Conservation (phyloP, 768 basidiomycete species). For the Heimioporus sp. region DNA sequence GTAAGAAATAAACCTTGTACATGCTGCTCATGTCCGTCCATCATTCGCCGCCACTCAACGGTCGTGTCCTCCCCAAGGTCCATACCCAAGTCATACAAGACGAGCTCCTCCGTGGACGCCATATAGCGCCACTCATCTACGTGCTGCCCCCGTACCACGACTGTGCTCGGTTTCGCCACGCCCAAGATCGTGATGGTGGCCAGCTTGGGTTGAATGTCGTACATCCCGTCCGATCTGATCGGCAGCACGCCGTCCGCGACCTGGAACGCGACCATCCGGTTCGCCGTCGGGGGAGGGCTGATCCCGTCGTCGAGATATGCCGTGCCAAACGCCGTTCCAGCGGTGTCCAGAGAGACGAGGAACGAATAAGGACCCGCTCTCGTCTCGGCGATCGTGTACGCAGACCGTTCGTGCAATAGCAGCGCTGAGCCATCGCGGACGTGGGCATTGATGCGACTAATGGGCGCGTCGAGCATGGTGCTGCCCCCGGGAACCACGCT, state of each 20-base stretch:
- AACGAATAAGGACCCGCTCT: constrained; percentile 56
- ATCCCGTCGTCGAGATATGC: constrained; percentile 68
- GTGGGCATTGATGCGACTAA: constrained; percentile 73
- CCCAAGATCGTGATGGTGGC: constrained; percentile 56
- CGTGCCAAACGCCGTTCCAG: constrained; percentile 52
- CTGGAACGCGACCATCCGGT: constrained; percentile 45
- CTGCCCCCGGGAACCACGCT: constrained; percentile 37
- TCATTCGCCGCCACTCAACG: constrained; percentile 29
- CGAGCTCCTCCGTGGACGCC: constrained; percentile 38
- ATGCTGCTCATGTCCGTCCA: not conserved
- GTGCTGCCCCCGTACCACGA: constrained; percentile 38
- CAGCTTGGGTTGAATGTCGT: constrained; percentile 41
- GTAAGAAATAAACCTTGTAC: too few species aligned
- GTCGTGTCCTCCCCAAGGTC: constrained; percentile 41
- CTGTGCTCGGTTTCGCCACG: constrained; percentile 36
- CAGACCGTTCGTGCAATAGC: constrained; percentile 57
- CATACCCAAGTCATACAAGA: constrained; percentile 35
- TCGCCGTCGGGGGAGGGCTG: constrained; percentile 47
- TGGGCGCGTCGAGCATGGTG: constrained; percentile 56
- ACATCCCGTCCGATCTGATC: constrained; percentile 31
- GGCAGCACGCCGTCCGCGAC: constrained; percentile 34
- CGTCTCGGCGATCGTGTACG: constrained; percentile 65
- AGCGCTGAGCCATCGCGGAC: constrained; percentile 62
- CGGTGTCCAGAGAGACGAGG: constrained; percentile 49
- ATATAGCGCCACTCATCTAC: constrained; percentile 39